These are phyloP conservation scores for Carex sylvatica DNA, from an alignment of 202 grass and related monocot genomes.

Conservation along the genomic window DNA sequence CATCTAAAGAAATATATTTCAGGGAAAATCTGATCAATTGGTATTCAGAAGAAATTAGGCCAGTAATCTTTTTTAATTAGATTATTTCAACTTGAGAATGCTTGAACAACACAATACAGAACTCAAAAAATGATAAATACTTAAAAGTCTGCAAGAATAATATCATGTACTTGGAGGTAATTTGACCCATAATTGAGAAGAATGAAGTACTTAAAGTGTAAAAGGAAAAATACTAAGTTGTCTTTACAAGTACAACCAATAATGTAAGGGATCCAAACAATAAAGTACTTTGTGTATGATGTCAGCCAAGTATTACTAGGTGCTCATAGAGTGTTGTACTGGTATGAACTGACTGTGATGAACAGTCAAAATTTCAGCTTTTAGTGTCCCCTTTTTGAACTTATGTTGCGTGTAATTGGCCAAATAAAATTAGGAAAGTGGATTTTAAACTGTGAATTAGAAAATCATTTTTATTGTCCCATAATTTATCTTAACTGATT, in stretches of 20 bases:
- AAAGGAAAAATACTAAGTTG: background rate
- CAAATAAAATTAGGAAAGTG: background rate
- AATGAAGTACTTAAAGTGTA: background rate
- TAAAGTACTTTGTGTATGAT: background rate
- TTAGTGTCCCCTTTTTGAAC: background rate
- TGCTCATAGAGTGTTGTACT: background rate
- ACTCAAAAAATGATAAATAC: conserved; percentile 31
- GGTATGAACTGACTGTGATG: background rate
- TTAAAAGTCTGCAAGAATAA: background rate
- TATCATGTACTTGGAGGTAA: background rate
- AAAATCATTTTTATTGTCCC: no score
- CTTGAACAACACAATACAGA: conserved; percentile 35
- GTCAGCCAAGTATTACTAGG: background rate
- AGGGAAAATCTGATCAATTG: conserved; percentile 20
- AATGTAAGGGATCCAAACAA: background rate
- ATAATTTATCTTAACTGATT: background rate
- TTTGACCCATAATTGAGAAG: background rate
- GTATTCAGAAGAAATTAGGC: background rate
- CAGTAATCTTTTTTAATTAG: background rate
- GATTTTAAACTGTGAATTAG: background rate
- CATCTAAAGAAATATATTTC: conserved; percentile 44
- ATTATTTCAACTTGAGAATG: background rate
- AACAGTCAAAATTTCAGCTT: background rate
- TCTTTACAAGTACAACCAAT: background rate
- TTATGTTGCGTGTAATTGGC: background rate